Evolutionary conservation across 345 rosid species (phyloP).

Genomic region (Noccaea bulbosa): DNA sequence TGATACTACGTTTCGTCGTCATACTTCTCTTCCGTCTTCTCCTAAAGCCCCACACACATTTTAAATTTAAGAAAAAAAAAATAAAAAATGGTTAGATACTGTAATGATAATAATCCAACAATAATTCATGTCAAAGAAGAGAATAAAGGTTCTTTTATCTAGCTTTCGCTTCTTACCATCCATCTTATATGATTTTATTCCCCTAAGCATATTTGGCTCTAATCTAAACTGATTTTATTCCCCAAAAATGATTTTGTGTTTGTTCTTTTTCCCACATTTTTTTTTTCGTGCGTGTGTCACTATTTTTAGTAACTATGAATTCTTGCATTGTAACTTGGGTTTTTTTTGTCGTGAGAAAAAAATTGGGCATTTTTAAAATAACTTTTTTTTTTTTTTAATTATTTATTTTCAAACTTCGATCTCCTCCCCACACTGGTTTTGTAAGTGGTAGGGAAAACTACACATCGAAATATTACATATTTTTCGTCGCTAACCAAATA

Average conservation of each 20-base stretch:
- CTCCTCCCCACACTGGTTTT: too few relatives aligned
- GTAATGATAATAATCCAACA: neutral
- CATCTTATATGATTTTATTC: slow-evolving; percentile 29
- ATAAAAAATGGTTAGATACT: neutral
- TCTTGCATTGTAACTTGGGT: neutral
- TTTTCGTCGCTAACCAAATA: neutral
- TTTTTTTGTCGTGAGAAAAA: too few relatives aligned
- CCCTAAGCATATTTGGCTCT: slow-evolving; percentile 11
- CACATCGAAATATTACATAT: neutral
- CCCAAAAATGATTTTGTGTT: neutral
- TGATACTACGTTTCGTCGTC: slow-evolving; percentile 2
- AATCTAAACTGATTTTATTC: neutral
- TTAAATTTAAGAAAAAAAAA: neutral
- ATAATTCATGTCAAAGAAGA: neutral
- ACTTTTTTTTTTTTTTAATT: too few relatives aligned
- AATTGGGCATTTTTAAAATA: too few relatives aligned
- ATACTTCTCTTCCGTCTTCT: slow-evolving; percentile 24
- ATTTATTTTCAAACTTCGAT: too few relatives aligned
- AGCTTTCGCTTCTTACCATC: slow-evolving; percentile 19
- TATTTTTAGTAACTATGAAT: neutral
- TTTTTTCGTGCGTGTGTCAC: neutral
- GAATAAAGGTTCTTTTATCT: slow-evolving; percentile 3
- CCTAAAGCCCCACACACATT: slow-evolving; percentile 24
- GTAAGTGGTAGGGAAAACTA: neutral
- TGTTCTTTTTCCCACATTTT: neutral